Conservation (phyloP, 2,329 filamentous ascomycete species). For the Fusarium buxicola region DNA sequence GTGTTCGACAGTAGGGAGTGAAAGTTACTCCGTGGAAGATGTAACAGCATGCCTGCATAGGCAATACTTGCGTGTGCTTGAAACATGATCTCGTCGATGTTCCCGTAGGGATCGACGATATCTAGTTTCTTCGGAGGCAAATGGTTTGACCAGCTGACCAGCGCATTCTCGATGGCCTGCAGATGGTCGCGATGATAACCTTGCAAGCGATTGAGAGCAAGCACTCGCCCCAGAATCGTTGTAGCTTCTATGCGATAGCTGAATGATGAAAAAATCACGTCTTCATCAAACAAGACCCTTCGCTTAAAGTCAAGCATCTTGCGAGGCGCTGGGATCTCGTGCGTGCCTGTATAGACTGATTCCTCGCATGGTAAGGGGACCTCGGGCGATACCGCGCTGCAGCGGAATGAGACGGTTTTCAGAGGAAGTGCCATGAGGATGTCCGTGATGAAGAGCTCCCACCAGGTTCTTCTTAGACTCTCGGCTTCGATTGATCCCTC, state of each 20-base stretch:
- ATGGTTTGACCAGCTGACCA: constrained; percentile 40
- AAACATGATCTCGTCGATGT: constrained; percentile 43
- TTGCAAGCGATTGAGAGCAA: constrained; percentile 26
- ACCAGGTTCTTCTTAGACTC: constrained; percentile 41
- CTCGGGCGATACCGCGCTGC: constrained; percentile 23
- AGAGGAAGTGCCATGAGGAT: constrained; percentile 35
- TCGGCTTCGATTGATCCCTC: constrained; percentile 33
- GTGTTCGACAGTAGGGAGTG: constrained; percentile 20
- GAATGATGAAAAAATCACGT: constrained; percentile 37
- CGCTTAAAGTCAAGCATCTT: constrained; percentile 35
- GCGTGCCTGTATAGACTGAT: constrained; percentile 7
- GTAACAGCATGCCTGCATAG: constrained; percentile 35
- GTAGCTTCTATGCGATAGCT: constrained; percentile 41
- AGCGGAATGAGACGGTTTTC: constrained; percentile 26
- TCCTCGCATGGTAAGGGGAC: constrained; percentile 40
- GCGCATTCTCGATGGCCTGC: constrained; percentile 37
- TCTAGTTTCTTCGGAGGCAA: constrained; percentile 29
- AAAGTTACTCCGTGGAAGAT: constrained; percentile 36
- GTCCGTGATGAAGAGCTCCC: constrained; percentile 41
- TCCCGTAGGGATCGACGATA: constrained; percentile 33
- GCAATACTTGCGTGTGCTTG: constrained; percentile 39
- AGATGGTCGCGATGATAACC: constrained; percentile 34
- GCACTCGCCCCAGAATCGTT: constrained; percentile 31
- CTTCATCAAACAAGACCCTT: constrained; percentile 21
- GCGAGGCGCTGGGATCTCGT: constrained; percentile 23